Evolutionary conservation across 163 green algal species (phyloP).

Genomic region (Scenedesmus sp.): DNA sequence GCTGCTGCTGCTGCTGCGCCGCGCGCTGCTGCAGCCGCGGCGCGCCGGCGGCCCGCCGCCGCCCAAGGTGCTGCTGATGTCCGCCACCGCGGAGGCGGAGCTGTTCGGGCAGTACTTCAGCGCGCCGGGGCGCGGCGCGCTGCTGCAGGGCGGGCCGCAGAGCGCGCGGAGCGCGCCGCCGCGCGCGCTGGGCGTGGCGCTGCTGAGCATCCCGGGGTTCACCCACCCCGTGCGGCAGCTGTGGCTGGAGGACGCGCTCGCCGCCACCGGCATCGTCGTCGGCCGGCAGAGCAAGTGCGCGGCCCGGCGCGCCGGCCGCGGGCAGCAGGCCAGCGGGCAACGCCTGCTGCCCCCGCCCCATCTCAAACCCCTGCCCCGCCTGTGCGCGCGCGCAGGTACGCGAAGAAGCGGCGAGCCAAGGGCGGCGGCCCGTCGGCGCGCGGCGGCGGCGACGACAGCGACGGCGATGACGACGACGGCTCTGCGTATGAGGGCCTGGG

Average conservation of each 20-base stretch:
- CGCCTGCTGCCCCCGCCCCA: too few species aligned
- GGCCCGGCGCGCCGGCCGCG: too few species aligned
- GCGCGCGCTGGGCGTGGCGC: not conserved
- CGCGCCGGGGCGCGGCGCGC: not conserved
- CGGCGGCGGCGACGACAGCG: not conserved
- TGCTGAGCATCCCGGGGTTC: conserved; percentile 87
- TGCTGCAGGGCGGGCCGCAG: conserved; percentile 1
- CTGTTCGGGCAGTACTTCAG: conserved; percentile 91
- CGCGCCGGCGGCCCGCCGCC: not conserved
- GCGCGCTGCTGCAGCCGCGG: conserved; percentile 59
- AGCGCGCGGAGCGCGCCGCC: not conserved
- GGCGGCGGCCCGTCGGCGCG: not conserved
- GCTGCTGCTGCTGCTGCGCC: conserved; percentile 87
- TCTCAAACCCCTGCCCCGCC: too few species aligned
- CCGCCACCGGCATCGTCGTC: conserved; percentile 78
- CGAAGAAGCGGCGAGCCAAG: conserved; percentile 44
- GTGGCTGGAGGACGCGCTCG: conserved; percentile 94
- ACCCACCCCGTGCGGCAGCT: conserved; percentile 93
- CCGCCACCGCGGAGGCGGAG: conserved; percentile 89
- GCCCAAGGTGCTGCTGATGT: conserved; percentile 93
- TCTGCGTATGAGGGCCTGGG: too few species aligned
- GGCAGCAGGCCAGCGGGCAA: too few species aligned
- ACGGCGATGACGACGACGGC: not conserved
- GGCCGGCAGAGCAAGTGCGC: conserved; percentile 66
- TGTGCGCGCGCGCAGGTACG: conserved; percentile 46